phyloP scores from a whole-genome alignment of 164 flowering plant species.

The Berberis vulgaris region DNA sequence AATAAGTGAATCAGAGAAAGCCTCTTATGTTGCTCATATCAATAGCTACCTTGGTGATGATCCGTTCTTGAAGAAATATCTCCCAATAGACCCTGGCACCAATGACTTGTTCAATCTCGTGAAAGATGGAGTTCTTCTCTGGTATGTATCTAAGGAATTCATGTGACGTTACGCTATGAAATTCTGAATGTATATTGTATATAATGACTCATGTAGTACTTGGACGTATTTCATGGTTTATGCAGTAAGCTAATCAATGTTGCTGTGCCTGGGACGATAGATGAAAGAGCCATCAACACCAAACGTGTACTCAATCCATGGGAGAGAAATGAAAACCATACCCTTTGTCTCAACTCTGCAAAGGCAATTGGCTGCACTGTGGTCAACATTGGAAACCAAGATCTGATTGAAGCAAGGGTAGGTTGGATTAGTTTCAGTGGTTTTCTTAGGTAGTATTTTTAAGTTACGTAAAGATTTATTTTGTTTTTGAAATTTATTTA shows the following conservation, averaged over 20 bases:
- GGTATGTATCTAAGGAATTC: conserved; percentile 31
- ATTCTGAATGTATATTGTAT: background rate
- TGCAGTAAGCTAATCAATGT: conserved; percentile 93
- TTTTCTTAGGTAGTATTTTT: background rate
- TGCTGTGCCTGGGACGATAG: conserved; percentile 94
- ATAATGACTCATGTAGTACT: background rate
- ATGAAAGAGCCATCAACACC: conserved; percentile 93
- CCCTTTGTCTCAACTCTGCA: conserved; percentile 92
- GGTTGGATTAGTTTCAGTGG: conserved; percentile 14
- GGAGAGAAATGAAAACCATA: conserved; percentile 97
- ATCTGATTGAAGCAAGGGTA: conserved; percentile 89
- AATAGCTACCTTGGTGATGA: conserved; percentile 51
- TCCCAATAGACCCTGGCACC: conserved; percentile 64
- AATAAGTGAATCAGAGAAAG: conserved; percentile 67
- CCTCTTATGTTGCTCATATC: conserved; percentile 76
- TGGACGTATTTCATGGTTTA: conserved; percentile 8
- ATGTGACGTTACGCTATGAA: conserved; percentile 5
- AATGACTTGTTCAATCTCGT: conserved; percentile 69
- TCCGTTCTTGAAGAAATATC: conserved; percentile 63
- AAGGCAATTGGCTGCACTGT: conserved; percentile 98
- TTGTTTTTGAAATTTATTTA: conserved; percentile 4
- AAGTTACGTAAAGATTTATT: background rate
- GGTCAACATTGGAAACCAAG: conserved; percentile 90
- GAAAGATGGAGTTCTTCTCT: conserved; percentile 88
- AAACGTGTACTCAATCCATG: conserved; percentile 81